Evolutionary conservation across 345 rosid genomes (phyloP), one percentile per base, ranked within the genome.

Genomic region (Acer saccharum): DNA sequence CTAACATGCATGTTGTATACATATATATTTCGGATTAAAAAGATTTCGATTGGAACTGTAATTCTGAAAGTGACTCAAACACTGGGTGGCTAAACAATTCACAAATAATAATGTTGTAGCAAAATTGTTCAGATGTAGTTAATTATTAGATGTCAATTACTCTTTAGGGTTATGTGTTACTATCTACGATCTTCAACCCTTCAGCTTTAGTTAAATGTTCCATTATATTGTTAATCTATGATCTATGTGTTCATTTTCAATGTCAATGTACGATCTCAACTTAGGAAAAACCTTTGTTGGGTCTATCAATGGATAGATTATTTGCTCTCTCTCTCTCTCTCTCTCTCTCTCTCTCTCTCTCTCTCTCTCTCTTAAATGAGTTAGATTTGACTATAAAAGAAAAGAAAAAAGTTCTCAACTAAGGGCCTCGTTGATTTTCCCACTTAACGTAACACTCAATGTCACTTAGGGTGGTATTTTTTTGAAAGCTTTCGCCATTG

Each of bases 1-100:
- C 83, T 71, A 76, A 73, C 84, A 73, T 62, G 74, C 76, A 81
- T 68, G 43, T 60, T 68, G 20, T 73, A 72, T 5, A 72, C 71
- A 73, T 68, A 72, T 5, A 72, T 66, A 73, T 46, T 50, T 61
- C n/a, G 17, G n/a, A 54, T 16, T 54, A 5, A 54, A 54, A 16
- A 54, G 6, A 54, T 54, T 35, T 35, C 39, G 39, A 35, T 35
- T 35, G 39, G 39, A 4, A 35, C 39, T 35, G 39, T 35, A 35
- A 35, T 4, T 35, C 6, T 35, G 39, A 4, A 32, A 35, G 39
- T 35, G 39, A 35, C 39, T 35, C 39, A 35, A 35, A 35, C 39
- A 35, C 14, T 14, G 55, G 55, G 55, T 50, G 55, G 55, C 55
- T 13, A 50, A 20, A 57, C 62, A 20, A n/a, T 57, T 57, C n/a